Percentiles rank a stretch among this genome's conserved stretches.
These are phyloP conservation scores for Phialophora macrospora DNA, from an alignment of 2,329 filamentous ascomycete species.

Conservation along the genomic window DNA sequence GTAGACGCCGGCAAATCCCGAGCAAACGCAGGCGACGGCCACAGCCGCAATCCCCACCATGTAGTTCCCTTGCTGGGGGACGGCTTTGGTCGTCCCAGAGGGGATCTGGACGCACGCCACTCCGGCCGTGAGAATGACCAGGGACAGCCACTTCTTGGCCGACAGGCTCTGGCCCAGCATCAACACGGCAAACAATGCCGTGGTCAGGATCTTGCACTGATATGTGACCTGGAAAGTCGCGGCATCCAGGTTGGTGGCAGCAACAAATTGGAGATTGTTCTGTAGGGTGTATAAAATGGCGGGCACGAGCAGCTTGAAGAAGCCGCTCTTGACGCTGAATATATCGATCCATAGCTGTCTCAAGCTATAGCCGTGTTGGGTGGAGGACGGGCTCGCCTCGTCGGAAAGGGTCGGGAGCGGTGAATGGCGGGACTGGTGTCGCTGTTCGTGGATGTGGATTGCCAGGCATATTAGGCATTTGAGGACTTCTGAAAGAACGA, in stretches of 20 bases:
- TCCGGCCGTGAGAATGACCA: slow-evolving; percentile 80
- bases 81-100: slow-evolving; percentile 57
- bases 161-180: slow-evolving; percentile 75
- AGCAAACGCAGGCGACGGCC: slow-evolving; percentile 75
- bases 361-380: slow-evolving; percentile 68
- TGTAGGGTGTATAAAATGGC: slow-evolving; percentile 87
- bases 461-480: slow-evolving; percentile 85
- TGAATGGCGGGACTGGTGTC: slow-evolving; percentile 21
- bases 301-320: slow-evolving; percentile 80
- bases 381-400: slow-evolving; percentile 39
- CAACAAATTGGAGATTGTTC: slow-evolving; percentile 89
- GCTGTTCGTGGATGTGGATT: slow-evolving; percentile 76
- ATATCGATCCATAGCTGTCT: slow-evolving; percentile 78
- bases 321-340: slow-evolving; percentile 84
- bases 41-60: slow-evolving; percentile 65
- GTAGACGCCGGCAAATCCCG: slow-evolving; percentile 75
- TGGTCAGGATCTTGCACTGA: slow-evolving; percentile 91
- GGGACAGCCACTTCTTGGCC: slow-evolving; percentile 74
- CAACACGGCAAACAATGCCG: slow-evolving; percentile 81
- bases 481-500: slow-evolving; percentile 90
- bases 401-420: slow-evolving; percentile 26
- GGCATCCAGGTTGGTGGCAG: slow-evolving; percentile 85
- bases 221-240: slow-evolving; percentile 93
- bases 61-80: slow-evolving; percentile 61
- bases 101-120: slow-evolving; percentile 86